phyloP scores from a whole-genome alignment of 106 monocot species.

The Posidonia australis region DNA sequence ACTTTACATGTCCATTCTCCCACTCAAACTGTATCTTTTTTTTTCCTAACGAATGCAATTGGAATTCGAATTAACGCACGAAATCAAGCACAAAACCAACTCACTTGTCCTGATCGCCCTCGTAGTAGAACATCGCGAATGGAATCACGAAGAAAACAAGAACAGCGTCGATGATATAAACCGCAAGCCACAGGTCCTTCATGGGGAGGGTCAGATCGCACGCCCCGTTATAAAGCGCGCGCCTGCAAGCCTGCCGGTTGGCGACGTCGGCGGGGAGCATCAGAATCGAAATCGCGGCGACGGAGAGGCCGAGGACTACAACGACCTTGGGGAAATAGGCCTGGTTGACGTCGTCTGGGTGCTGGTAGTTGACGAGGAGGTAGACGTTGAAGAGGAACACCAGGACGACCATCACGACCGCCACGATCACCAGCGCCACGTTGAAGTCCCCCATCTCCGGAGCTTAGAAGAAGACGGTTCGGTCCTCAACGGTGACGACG shows the following conservation, averaged over 20 bases:
- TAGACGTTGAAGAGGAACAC: conserved; percentile 81
- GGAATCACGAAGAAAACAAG: conserved; percentile 90
- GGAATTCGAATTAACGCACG: neutral
- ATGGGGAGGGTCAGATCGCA: conserved; percentile 81
- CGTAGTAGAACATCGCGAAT: conserved; percentile 97
- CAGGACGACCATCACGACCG: conserved; percentile 58
- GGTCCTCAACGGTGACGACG: too few species aligned
- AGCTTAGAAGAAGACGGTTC: neutral
- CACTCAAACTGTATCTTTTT: neutral
- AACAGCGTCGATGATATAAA: conserved; percentile 71
- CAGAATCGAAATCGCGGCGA: conserved; percentile 88
- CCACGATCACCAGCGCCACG: conserved; percentile 83
- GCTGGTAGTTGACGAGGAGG: conserved; percentile 90
- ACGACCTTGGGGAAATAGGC: conserved; percentile 93
- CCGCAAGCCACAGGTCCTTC: conserved; percentile 88
- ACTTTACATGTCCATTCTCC: neutral
- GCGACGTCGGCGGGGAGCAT: conserved; percentile 98
- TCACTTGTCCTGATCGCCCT: conserved; percentile 97
- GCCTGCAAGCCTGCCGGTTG: conserved; percentile 67
- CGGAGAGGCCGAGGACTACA: conserved; percentile 74
- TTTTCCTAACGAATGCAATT: neutral
- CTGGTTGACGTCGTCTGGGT: conserved; percentile 90
- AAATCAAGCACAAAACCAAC: neutral
- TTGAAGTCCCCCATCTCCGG: conserved; percentile 87
- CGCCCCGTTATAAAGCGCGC: conserved; percentile 78